Evolutionary conservation across 2,329 filamentous ascomycete species (phyloP).

Genomic region (Nemania bipapillata): DNA sequence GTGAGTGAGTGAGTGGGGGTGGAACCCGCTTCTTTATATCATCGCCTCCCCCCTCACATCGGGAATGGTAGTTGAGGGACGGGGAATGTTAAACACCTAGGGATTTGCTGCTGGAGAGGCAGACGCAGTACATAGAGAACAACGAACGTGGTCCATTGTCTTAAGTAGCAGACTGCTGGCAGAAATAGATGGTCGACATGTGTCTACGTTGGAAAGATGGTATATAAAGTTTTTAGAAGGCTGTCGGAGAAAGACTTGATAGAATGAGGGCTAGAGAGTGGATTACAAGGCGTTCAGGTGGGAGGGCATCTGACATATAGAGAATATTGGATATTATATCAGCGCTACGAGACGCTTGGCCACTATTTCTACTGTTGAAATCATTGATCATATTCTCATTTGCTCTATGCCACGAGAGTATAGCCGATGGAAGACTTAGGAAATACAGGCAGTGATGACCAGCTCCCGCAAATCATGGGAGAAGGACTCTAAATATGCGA

Average conservation of each 20-base stretch:
- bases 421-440: constrained; percentile 2
- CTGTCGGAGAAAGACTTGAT: constrained; percentile 22
- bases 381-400: constrained; percentile 38
- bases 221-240: background rate
- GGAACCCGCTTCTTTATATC: no score
- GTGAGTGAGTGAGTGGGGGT: no score
- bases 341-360: background rate
- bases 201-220: constrained; percentile 8
- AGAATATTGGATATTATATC: constrained; percentile 25
- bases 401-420: constrained; percentile 44
- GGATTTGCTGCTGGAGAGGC: background rate
- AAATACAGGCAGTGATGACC: constrained; percentile 45
- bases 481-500: constrained; percentile 46
- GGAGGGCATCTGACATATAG: constrained; percentile 26
- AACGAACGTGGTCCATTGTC: background rate
- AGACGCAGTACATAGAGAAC: background rate
- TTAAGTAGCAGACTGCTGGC: background rate
- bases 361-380: constrained; percentile 30
- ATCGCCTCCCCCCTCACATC: no score
- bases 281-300: constrained; percentile 35
- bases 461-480: constrained; percentile 45
- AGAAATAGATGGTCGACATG: constrained; percentile 2
- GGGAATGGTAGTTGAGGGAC: no score
- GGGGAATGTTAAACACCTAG: background rate
- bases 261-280: constrained; percentile 13